Percentiles rank a stretch among this genome's conserved stretches.
Evolutionary conservation across 108 stramenopile species (phyloP).

Genomic region (Aureococcus anophagefferens): DNA sequence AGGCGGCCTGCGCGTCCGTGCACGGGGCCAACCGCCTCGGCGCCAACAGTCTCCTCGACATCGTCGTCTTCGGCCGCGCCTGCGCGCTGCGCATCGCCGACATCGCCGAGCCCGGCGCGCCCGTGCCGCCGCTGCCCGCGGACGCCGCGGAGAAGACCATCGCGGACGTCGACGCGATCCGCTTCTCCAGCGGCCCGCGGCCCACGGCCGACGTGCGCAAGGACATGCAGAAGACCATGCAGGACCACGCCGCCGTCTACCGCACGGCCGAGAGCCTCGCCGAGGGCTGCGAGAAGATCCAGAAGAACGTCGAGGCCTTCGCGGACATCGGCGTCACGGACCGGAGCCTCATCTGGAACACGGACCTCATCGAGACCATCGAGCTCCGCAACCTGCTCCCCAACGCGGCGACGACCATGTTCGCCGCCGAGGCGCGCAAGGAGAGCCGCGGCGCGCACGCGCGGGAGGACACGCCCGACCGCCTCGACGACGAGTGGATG

Average conservation of each 20-base stretch:
- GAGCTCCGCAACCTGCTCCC: conserved; percentile 79
- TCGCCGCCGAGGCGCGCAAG: conserved; percentile 88
- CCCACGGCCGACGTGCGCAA: conserved; percentile 75
- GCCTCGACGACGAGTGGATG: conserved; percentile 96
- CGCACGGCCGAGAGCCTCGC: conserved; percentile 71
- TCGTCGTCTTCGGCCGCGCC: conserved; percentile 98
- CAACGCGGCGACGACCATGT: conserved; percentile 93
- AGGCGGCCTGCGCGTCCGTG: conserved; percentile 93
- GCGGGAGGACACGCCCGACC: conserved; percentile 85
- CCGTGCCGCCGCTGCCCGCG: conserved; percentile 46
- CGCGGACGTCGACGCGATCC: conserved; percentile 70
- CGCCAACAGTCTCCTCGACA: conserved; percentile 94
- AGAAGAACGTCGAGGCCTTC: conserved; percentile 73
- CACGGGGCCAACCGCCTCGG: conserved; percentile 99
- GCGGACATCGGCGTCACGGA: conserved; percentile 77
- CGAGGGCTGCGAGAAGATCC: conserved; percentile 75
- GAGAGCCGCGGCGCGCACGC: conserved; percentile 97
- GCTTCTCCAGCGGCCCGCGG: conserved; percentile 65
- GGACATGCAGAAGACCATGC: conserved; percentile 91
- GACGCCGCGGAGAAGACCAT: conserved; percentile 79
- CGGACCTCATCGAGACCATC: conserved; percentile 92
- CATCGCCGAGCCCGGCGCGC: conserved; percentile 83
- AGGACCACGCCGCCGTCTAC: conserved; percentile 97
- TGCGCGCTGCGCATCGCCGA: conserved; percentile 91
- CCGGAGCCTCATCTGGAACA: conserved; percentile 96